These are phyloP conservation scores for Skeletonema costatum DNA, from an alignment of 108 stramenopile species.

Conservation along the genomic window DNA sequence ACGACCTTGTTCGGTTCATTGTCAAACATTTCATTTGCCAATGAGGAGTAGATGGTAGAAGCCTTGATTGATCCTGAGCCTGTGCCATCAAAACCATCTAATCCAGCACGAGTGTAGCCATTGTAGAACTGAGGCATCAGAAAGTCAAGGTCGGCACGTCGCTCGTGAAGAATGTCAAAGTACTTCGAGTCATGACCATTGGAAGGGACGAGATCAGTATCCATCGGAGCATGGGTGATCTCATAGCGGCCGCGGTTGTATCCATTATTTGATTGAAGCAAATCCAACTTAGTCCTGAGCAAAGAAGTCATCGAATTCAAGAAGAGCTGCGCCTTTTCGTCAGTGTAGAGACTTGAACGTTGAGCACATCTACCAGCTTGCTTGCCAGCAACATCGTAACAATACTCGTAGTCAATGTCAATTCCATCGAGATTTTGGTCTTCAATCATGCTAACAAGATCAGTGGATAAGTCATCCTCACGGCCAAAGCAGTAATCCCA, in stretches of 20 bases:
- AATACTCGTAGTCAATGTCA: constrained; percentile 78
- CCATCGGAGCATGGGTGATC: constrained; percentile 71
- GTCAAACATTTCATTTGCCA: constrained; percentile 50
- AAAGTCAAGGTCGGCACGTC: constrained; percentile 43
- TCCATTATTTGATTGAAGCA: constrained; percentile 29
- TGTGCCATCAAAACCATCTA: constrained; percentile 40
- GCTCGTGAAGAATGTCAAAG: constrained; percentile 46
- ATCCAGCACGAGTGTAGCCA: constrained; percentile 41
- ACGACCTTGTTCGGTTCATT: constrained; percentile 57
- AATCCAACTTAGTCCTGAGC: constrained; percentile 46
- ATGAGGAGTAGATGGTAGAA: constrained; percentile 24
- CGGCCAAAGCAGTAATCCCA: constrained; percentile 76
- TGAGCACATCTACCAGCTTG: constrained; percentile 41
- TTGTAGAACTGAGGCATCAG: constrained; percentile 71
- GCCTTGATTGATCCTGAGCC: constrained; percentile 22
- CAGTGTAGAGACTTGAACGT: constrained; percentile 30
- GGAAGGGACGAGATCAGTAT: constrained; percentile 39
- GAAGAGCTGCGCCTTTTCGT: constrained; percentile 39
- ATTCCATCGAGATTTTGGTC: constrained; percentile 58
- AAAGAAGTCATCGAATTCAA: constrained; percentile 36
- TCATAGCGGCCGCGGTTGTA: constrained; percentile 44
- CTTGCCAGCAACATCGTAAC: constrained; percentile 43
- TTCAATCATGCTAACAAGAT: constrained; percentile 49
- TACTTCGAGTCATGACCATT: constrained; percentile 33
- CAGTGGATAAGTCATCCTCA: constrained; percentile 50